Evolutionary conservation across 495 filamentous ascomycete genomes (phyloP), one percentile per base, ranked within the genome.

Genomic region (Tuber melanosporum): DNA sequence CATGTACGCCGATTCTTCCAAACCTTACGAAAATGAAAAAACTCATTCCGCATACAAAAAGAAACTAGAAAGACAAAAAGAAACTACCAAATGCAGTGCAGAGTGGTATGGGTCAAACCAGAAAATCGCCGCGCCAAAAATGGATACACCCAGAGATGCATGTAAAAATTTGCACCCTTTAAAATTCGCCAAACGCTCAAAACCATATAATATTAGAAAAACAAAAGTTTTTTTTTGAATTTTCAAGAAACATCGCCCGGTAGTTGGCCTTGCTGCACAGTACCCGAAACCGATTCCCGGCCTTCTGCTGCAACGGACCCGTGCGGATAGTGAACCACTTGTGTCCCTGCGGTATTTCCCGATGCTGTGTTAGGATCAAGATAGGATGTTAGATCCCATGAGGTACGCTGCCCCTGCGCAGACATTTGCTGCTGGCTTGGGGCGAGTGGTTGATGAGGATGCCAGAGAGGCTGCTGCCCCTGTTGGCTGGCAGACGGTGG

Each of bases 151-250:
- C 71, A 66, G 26, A 66, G 57, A 66, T 66, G 57, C 57, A 36
- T 32, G 57, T 66, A 36, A 66, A 74, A 80, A 71, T 74, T 66
- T 76, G 46, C 79, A 80, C 79, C 79, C 78, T 79, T 80, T 73
- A 80, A 75, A 76, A 76, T 79, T 80, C 77, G 78, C 78, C 78
- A 80, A 79, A 79, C 78, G 76, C 78, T 79, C 73, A 75, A 80
- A 80, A 47, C 78, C 73, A 15, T 66, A 77, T 73, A 80, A 76
- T 71, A 80, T 76, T 71, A 73, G 76, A 80, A 80, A 46, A 80
- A 17, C 26, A 71, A 62, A 26, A 32, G 32, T 32, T 32, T 32
- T n/a, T 49, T 49, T 47, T 44, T 80, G 73, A 80, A 80, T 77
- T 74, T 71, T 73, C 78, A 66, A 71, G 75, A 79, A 70, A 79